These are phyloP conservation scores for Chrysosporium queenslandicum DNA, from an alignment of 2,329 filamentous ascomycete genomes.

Conservation along the genomic window DNA sequence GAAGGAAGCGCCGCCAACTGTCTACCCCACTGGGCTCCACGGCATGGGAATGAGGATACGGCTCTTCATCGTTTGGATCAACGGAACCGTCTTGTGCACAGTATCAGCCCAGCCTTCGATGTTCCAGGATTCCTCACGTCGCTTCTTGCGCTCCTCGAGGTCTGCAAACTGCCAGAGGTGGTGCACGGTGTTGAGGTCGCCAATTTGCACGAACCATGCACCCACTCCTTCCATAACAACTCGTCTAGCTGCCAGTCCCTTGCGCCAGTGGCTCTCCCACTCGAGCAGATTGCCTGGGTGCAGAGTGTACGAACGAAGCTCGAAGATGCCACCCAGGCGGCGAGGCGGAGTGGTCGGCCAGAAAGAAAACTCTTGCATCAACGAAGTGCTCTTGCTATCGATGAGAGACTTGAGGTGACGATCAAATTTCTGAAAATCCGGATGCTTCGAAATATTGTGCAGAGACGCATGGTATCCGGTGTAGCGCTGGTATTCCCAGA, in stretches of 20 bases:
- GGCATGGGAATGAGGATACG: conserved; percentile 87
- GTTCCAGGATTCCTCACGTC: conserved; percentile 89
- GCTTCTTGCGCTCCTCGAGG: conserved; percentile 79
- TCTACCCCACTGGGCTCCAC: conserved; percentile 82
- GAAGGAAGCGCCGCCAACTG: background rate
- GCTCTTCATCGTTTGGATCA: conserved; percentile 96
- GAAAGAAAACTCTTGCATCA: conserved; percentile 99
- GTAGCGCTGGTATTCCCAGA: conserved; percentile 99
- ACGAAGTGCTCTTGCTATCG: conserved; percentile 69
- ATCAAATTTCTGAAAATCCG: conserved; percentile 76
- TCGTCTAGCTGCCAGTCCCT: conserved; percentile 76
- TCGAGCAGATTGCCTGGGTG: conserved; percentile 92
- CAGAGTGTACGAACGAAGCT: conserved; percentile 90
- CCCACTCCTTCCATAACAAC: conserved; percentile 98
- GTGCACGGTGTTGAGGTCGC: conserved; percentile 93
- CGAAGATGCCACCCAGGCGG: conserved; percentile 82
- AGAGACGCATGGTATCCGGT: conserved; percentile 89
- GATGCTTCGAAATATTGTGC: conserved; percentile 70
- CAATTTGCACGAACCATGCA: conserved; percentile 98
- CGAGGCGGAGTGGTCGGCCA: conserved; percentile 93
- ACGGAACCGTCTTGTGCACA: conserved; percentile 93
- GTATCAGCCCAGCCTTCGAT: conserved; percentile 94
- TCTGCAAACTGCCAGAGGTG: conserved; percentile 98
- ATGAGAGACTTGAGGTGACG: conserved; percentile 77
- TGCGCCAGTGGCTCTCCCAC: conserved; percentile 97